These are phyloP conservation scores for Trichoderma lentiforme DNA, from an alignment of 2,329 filamentous ascomycete species.

Conservation along the genomic window DNA sequence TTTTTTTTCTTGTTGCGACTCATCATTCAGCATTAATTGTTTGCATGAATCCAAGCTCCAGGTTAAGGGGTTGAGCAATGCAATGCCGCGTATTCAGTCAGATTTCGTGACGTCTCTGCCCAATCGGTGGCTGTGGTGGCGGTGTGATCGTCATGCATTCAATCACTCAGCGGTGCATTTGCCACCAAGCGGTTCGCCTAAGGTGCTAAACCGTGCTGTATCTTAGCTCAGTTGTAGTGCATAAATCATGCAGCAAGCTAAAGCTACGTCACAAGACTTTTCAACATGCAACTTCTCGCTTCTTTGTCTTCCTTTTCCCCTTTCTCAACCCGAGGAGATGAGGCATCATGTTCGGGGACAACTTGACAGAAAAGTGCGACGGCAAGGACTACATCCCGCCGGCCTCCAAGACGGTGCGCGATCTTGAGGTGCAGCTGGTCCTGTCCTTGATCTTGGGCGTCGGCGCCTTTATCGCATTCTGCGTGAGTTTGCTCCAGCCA, in stretches of 20 bases:
- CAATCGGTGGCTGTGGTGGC: slow-evolving; percentile 1
- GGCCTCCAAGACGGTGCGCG: slow-evolving; percentile 33
- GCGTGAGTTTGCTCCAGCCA: slow-evolving; percentile 46
- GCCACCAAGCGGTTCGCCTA: slow-evolving; percentile 1
- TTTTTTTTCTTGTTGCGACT: neutral
- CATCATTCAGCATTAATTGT: neutral
- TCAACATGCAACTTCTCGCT: neutral
- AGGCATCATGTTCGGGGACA: slow-evolving; percentile 18
- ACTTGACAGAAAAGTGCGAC: slow-evolving; percentile 25
- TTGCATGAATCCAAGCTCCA: neutral
- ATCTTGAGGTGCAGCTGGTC: slow-evolving; percentile 63
- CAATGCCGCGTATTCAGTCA: neutral
- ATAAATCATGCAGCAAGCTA: slow-evolving; percentile 11
- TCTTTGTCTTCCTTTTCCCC: neutral
- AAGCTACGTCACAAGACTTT: slow-evolving; percentile 13
- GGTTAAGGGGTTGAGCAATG: neutral
- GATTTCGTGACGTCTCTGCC: neutral
- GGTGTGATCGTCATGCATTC: slow-evolving; percentile 4
- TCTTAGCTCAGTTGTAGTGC: neutral
- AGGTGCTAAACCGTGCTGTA: neutral
- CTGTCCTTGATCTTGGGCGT: slow-evolving; percentile 69
- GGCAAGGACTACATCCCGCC: slow-evolving; percentile 26
- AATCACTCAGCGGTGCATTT: neutral
- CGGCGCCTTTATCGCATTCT: slow-evolving; percentile 72
- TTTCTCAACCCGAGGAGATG: neutral